Conservation (phyloP, 495 filamentous ascomycete genomes). For the Penicilliopsis zonata region DNA sequence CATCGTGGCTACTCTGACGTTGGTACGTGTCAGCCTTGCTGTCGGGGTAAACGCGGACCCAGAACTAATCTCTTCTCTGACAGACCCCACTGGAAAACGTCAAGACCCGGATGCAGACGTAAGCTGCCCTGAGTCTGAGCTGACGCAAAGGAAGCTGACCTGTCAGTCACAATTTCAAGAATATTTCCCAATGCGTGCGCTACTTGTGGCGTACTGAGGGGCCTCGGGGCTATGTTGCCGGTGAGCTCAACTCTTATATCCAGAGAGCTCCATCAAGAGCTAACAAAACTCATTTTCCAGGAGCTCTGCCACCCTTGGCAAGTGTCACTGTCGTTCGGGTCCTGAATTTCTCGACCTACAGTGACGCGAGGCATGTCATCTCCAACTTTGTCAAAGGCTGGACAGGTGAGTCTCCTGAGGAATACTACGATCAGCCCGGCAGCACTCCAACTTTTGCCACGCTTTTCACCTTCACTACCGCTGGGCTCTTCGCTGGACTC, state of each 20-base stretch:
- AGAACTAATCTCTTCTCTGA: background rate
- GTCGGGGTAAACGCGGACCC: background rate
- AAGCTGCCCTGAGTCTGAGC: constrained; percentile 4
- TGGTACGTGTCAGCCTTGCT: constrained; percentile 19
- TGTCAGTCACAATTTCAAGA: constrained; percentile 30
- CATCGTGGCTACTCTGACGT: constrained; percentile 30
- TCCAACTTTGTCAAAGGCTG: constrained; percentile 34
- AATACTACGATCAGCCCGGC: constrained; percentile 56
- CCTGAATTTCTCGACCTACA: constrained; percentile 88
- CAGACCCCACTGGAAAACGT: constrained; percentile 38
- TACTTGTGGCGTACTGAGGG: constrained; percentile 36
- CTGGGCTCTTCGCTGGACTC: constrained; percentile 68
- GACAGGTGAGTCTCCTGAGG: constrained; percentile 58
- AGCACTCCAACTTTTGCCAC: constrained; percentile 58
- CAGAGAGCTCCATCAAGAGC: background rate
- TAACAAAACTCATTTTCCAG: constrained; percentile 24
- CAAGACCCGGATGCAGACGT: constrained; percentile 42
- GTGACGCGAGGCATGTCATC: constrained; percentile 66
- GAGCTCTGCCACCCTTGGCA: constrained; percentile 65
- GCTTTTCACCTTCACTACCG: constrained; percentile 61
- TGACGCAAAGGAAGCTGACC: constrained; percentile 2
- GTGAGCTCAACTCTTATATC: constrained; percentile 12
- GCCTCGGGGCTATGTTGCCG: constrained; percentile 34
- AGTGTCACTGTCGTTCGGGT: constrained; percentile 86
- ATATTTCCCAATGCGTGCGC: constrained; percentile 26